These are phyloP conservation scores for Pyrenophora teres DNA, from an alignment of 2,329 filamentous ascomycete genomes.

Conservation along the genomic window DNA sequence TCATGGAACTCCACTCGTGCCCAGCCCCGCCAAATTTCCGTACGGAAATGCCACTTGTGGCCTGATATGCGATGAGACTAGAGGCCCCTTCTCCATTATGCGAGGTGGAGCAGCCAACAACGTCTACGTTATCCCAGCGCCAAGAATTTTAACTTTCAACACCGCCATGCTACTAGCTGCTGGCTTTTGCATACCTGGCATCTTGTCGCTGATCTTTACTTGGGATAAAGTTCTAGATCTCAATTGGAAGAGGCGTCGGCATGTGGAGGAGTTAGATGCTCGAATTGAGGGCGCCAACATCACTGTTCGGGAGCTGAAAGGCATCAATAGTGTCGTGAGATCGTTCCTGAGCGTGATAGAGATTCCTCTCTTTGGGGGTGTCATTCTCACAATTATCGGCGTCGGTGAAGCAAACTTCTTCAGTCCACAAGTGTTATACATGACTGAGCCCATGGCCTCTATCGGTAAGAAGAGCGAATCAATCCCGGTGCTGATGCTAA, in stretches of 20 bases:
- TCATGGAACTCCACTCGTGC: conserved; percentile 43
- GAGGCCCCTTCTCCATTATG: conserved; percentile 61
- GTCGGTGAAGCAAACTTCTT: conserved; percentile 69
- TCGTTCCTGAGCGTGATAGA: conserved; percentile 54
- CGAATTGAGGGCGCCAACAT: conserved; percentile 61
- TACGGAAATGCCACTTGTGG: conserved; percentile 54
- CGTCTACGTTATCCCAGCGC: conserved; percentile 66
- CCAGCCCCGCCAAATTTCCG: conserved; percentile 50
- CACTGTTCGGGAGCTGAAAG: conserved; percentile 56
- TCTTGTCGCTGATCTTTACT: conserved; percentile 65
- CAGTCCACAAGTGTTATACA: conserved; percentile 59
- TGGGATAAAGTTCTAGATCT: conserved; percentile 67
- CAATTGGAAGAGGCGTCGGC: conserved; percentile 60
- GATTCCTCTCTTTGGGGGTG: conserved; percentile 62
- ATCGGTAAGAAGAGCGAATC: conserved; percentile 49
- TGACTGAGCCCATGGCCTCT: conserved; percentile 66
- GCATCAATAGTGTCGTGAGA: conserved; percentile 45
- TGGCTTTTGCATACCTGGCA: conserved; percentile 67
- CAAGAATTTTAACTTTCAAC: conserved; percentile 61
- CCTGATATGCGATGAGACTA: conserved; percentile 52
- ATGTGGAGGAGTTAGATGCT: conserved; percentile 43
- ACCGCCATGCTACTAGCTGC: conserved; percentile 65
- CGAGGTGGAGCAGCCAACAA: conserved; percentile 61
- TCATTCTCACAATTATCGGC: conserved; percentile 63
- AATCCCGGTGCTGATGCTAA: neutral